Base-by-base conservation (phyloP, 2,329 filamentous ascomycete species). In the Dactylellina parvicollis region DNA sequence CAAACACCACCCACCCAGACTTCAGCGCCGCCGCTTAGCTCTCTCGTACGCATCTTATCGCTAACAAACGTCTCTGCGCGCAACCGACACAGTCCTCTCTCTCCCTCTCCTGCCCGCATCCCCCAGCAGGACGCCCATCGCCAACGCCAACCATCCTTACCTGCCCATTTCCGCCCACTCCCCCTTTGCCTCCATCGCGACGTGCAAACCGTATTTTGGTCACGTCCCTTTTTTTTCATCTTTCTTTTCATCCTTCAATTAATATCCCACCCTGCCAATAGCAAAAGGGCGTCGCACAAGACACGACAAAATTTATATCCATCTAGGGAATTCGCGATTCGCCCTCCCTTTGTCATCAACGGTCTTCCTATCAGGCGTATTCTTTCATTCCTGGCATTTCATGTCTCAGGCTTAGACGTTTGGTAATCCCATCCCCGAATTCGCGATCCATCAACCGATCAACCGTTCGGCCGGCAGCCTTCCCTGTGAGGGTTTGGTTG, bases 11-110 rank as follows among this genome's bases (percentile, higher is more conserved):
- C 56, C 56, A 54, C 49, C 49, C 28, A 22, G 32, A 26, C 30
- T 24, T 40, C 50, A 55, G 50, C 50, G 50, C 56, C 56, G 56
- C 56, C 46, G 22, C 52, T 28, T 28, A 36, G 7, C 18, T 38
- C 50, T 60, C 50, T 16, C 14, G 50, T 40, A 56, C 56, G 40
- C 42, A 16, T 61, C 56, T 49, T 38, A 49, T 61, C 56, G 56
- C 56, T 54, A 65, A 44, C 50, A 24, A 56, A 18, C 59, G 16
- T 30, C 47, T 18, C n/a, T 12, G 30, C 38, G 28, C 20, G 28
- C 38, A 22, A 16, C 28, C 42, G 28, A 49, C 42, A 16, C 8
- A 47, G 32, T n/a, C 42, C 32, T 24, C 34, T 18, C 26, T 26
- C 36, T 28, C n/a, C 44, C 26, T 20, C 30, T 26, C 30, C 36